Evolutionary conservation across 78 protist genomes (phyloP), one percentile per base, ranked within the genome.

Genomic region (Blattamonas nauphoetae): DNA sequence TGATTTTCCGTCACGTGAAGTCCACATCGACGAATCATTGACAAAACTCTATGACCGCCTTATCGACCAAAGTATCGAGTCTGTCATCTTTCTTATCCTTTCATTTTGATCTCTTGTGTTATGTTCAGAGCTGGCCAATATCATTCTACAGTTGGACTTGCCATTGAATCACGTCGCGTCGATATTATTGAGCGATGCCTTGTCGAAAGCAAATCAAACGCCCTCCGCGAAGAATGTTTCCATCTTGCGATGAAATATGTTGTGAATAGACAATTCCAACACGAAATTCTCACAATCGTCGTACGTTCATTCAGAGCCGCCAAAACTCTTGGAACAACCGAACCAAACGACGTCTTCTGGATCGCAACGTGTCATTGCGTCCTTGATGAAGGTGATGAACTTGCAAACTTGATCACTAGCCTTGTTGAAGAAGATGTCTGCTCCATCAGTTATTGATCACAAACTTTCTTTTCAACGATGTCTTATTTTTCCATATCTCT

Each of bases 91-190:
- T 2, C 6, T 36, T 2, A 33, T 21, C 41, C 83, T 21, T 21
- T 33, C 41, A 79, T 6, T 21, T 4, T 21, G 43, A 33, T 79
- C 5, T 79, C 4, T 79, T 79, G 78, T n/a, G 80, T 90, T 79
- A 93, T 95, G 89, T 64, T 85, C n/a, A 42, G 42, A 0, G 4
- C 4, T 3, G 71, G 4, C 1, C 44, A 88, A 35, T 1, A 85
- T 42, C 0, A 5, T 44, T 84, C 92, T 89, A 92, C 90, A 46
- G 42, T 96, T 33, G 98, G 99, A 36, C 80, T 97, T 38, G 97
- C 98, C 0, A 71, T 98, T 41, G 98, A 96, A 86, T 33, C 96
- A 2, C 90, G 89, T 21, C 91, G 99, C 44, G 78, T 96, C 1
- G 99, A 98, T 90, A 78, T 90, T 0, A 42, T 97, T 41, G 95